Base-by-base conservation (phyloP, 345 rosid genomes). In the Aquilaria malaccensis region DNA sequence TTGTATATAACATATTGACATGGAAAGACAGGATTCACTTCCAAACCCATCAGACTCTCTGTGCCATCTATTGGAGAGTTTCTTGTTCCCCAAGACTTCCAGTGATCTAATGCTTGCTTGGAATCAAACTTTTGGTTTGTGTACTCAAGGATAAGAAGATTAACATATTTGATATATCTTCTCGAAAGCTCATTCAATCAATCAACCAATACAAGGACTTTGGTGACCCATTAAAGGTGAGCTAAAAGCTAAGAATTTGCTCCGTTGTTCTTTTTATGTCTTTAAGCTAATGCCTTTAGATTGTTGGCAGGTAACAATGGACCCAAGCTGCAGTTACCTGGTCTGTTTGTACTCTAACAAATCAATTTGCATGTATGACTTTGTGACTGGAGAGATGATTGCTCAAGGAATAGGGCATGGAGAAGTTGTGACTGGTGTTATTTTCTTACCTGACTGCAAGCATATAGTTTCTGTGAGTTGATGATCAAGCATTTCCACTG, bases 371-470 rank as follows among this genome's bases (percentile, higher is more conserved):
- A 52, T 87, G 63, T 79, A 83, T 50, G 88, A 90, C 69, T 78
- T 79, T 22, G 58, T 66, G 50, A 87, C 69, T 0, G 92, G 95
- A 67, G 87, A 85, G 76, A 67, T 90, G 81, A 81, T 83, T 64
- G 65, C 76, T 48, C 85, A 83, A 71, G 88, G 86, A 63, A 63
- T 75, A 66, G 97, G 95, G 59, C 97, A 90, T 65, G 80, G 92
- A 63, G 92, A 85, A 79, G 78, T 82, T 55, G 67, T 81, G 55
- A 90, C 92, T 56, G 95, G 97, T 66, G 69, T 87, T 64, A 83
- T 84, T 61, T 90, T 87, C 76, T 75, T 90, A 77, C 85, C 92
- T 60, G 92, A 90, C 75, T 87, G 90, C 87, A 76, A 72, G 78
- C 97, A 90, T 76, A 72, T 90, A 9, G 77, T 87, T 67, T 85